Conservation (phyloP, 441 rosid species). For the Breynia disticha region DNA sequence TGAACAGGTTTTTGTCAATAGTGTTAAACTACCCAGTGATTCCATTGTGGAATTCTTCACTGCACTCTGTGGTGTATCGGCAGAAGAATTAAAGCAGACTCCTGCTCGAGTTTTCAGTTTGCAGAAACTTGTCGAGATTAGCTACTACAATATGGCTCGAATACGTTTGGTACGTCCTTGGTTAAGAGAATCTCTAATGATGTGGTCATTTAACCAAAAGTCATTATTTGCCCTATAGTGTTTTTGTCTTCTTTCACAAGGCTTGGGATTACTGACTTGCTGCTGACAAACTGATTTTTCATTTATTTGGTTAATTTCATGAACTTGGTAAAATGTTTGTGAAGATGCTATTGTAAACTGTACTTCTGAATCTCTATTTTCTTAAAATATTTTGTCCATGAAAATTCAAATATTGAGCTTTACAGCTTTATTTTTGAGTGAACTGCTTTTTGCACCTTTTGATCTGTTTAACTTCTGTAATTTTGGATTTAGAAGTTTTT, state of each 20-base stretch:
- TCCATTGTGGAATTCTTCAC: constrained; percentile 92
- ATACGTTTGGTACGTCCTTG: constrained; percentile 79
- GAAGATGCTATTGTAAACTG: too few relatives aligned
- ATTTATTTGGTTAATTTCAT: too few relatives aligned
- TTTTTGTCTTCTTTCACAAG: background rate
- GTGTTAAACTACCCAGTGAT: constrained; percentile 90
- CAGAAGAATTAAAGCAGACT: constrained; percentile 91
- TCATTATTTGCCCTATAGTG: too few relatives aligned
- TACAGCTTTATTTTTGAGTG: background rate
- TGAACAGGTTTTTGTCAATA: constrained; percentile 90
- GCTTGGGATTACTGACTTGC: too few relatives aligned
- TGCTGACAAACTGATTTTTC: too few relatives aligned
- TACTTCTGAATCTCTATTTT: too few relatives aligned
- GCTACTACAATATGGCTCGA: constrained; percentile 99
- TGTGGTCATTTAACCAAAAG: background rate
- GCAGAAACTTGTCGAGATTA: constrained; percentile 99
- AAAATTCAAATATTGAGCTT: background rate
- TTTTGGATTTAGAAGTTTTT: constrained; percentile 1
- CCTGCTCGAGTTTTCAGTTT: constrained; percentile 99
- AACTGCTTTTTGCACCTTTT: background rate
- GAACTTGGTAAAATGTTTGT: too few relatives aligned
- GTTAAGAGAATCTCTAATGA: background rate
- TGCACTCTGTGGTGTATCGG: constrained; percentile 98
- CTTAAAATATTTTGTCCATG: background rate
- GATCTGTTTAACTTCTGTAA: background rate